Base-by-base conservation (phyloP, 306 rosid genomes). In the Cucurbita pepo region DNA sequence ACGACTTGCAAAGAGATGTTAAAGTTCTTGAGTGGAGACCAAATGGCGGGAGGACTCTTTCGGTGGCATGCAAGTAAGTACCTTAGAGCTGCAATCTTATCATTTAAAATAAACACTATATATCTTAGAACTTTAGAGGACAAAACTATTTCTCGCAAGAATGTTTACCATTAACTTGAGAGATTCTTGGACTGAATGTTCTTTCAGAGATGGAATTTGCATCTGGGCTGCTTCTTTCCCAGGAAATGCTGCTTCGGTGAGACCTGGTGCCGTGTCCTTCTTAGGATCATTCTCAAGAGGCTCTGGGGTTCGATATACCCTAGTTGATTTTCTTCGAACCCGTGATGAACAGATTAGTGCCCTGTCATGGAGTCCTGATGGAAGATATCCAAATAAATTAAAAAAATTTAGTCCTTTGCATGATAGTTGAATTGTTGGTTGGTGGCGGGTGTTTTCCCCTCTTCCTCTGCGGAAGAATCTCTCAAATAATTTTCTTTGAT, bases 171-270 rank as follows among this genome's bases (percentile, higher is more conserved):
- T 82, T 38, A 11, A 40, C 3, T 72, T 19, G 44, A 43, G 55
- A 56, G 56, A 57, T 77, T 76, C 62, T 51, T 77, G 21, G 34
- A 76, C 56, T 40, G 62, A 36, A 30, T 77, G 77, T 50, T 73
- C 71, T 75, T 70, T 75, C 85, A 90, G 97, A 80, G 81, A 86
- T 50, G 97, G 96, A 59, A 81, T 90, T 73, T 88, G 91, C 82
- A 78, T 93, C 19, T 93, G 98, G 96, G 88, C 94, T 83, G 97
- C 96, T 74, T 93, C 98, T 81, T 93, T 83, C 83, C 91, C 97
- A 3, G 97, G 94, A 65, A 88, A 84, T 76, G 84, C 94, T 57
- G 89, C 98, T 55, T 86, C 88, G 69, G 89, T 89, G 75, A 88
- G 98, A 83, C 85, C 90, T 45, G 89, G 98, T 13, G 79, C 84